These are phyloP conservation scores for Articulospora tetracladia DNA, from an alignment of 495 filamentous ascomycete species.

Conservation along the genomic window DNA sequence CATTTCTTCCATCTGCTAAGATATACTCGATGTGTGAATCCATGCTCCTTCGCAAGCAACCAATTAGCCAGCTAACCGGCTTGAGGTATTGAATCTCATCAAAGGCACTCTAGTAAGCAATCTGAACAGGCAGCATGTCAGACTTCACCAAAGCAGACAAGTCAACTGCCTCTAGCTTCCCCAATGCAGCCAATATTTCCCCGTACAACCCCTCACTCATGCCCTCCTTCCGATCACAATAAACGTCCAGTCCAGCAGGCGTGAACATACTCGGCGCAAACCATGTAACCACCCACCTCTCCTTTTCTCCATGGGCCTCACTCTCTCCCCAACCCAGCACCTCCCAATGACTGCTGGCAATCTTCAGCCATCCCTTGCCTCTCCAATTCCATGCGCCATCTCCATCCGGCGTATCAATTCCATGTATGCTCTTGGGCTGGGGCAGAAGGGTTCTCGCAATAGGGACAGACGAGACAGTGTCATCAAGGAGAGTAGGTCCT, in stretches of 20 bases:
- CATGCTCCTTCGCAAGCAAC: background rate
- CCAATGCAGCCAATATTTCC: constrained; percentile 40
- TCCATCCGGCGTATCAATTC: constrained; percentile 54
- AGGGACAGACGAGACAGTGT: constrained; percentile 63
- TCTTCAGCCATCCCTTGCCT: constrained; percentile 61
- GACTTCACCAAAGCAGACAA: constrained; percentile 33
- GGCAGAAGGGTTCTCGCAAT: constrained; percentile 12
- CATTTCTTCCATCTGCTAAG: background rate
- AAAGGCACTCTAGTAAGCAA: constrained; percentile 22
- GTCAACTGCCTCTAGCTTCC: constrained; percentile 32
- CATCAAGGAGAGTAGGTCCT: constrained; percentile 48
- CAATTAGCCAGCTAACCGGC: background rate
- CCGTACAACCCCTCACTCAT: constrained; percentile 44
- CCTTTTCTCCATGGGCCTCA: constrained; percentile 26
- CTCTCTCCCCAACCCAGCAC: constrained; percentile 58
- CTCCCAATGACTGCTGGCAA: constrained; percentile 68
- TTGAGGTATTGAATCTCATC: background rate
- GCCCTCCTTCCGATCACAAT: constrained; percentile 36
- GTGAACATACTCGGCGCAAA: constrained; percentile 74
- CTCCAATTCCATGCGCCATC: constrained; percentile 62
- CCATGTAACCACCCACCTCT: constrained; percentile 66
- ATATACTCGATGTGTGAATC: too few relatives aligned
- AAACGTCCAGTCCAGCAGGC: constrained; percentile 71
- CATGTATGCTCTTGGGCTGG: constrained; percentile 51
- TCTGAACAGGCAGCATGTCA: constrained; percentile 41